Conservation (phyloP, 176 grass and related monocot species). For the Avena eriantha region DNA sequence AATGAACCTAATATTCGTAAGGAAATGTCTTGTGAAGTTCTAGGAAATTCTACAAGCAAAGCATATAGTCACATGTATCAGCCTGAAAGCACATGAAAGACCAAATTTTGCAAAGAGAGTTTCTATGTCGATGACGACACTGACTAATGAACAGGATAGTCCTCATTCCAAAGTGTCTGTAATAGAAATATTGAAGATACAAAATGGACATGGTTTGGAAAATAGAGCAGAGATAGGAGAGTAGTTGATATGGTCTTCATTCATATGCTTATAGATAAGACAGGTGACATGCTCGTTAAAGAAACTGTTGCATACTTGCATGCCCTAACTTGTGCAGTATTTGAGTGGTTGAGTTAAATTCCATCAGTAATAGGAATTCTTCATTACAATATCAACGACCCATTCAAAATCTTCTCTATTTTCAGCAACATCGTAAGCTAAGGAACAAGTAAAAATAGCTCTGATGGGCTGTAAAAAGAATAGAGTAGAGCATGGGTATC, state of each 20-base stretch:
- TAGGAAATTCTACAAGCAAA: not conserved
- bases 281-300: conserved; percentile 2
- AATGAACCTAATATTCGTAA: not conserved
- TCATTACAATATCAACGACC: not conserved
- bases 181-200: not conserved
- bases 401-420: conserved; percentile 29
- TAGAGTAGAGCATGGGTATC: not conserved
- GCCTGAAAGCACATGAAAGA: conserved; percentile 11
- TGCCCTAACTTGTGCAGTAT: conserved; percentile 12
- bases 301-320: not conserved
- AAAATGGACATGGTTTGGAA: not conserved
- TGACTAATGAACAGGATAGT: conserved; percentile 6
- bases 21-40: conserved; percentile 21
- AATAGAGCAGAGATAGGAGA: not conserved
- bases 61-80: conserved; percentile 8
- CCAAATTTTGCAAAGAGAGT: not conserved
- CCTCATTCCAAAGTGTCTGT: not conserved
- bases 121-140: not conserved
- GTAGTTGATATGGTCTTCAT: not conserved
- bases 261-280: not conserved
- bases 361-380: not conserved
- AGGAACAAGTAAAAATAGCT: conserved; percentile 30
- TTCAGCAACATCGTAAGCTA: conserved; percentile 25
- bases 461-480: conserved; percentile 11
- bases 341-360: conserved; percentile 11